These are phyloP conservation scores for Agaricus subrufescens DNA, from an alignment of 768 basidiomycete genomes.

Conservation along the genomic window DNA sequence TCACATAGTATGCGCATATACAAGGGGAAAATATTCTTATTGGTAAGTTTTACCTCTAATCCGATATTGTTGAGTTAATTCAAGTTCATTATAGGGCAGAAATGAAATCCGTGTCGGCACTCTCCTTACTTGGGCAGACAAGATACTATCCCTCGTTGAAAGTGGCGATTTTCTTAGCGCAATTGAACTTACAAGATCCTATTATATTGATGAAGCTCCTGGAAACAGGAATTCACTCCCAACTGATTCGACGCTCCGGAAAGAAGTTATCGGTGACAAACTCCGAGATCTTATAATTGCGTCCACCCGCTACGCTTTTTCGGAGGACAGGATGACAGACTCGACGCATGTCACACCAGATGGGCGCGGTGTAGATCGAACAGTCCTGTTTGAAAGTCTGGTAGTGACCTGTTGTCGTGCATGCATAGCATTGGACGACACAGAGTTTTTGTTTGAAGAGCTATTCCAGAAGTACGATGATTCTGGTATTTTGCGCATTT, in stretches of 20 bases:
- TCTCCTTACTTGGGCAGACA: slow-evolving; percentile 92
- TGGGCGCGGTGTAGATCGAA: slow-evolving; percentile 89
- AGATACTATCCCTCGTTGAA: slow-evolving; percentile 78
- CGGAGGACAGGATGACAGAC: slow-evolving; percentile 92
- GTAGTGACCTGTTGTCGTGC: slow-evolving; percentile 75
- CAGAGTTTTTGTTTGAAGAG: slow-evolving; percentile 89
- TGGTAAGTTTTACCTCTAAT: slow-evolving; percentile 50
- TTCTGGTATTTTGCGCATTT: slow-evolving; percentile 79
- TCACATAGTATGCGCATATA: slow-evolving; percentile 74
- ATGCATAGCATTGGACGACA: slow-evolving; percentile 74
- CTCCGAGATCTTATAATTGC: slow-evolving; percentile 82
- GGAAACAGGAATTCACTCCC: slow-evolving; percentile 89
- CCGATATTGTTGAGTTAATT: slow-evolving; percentile 1
- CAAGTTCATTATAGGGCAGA: slow-evolving; percentile 41
- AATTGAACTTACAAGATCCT: slow-evolving; percentile 79
- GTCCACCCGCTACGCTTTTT: slow-evolving; percentile 86
- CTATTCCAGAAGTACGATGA: slow-evolving; percentile 88
- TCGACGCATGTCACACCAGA: slow-evolving; percentile 77
- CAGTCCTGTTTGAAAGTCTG: slow-evolving; percentile 83
- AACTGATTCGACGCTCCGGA: slow-evolving; percentile 50
- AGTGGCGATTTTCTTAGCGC: slow-evolving; percentile 86
- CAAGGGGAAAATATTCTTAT: slow-evolving; percentile 86
- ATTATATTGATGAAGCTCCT: slow-evolving; percentile 74
- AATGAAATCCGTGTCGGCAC: slow-evolving; percentile 75
- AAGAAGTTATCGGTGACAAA: slow-evolving; percentile 64